phyloP scores from a whole-genome alignment of 169 alveolate genomes.

The Miamiensis avidus region DNA sequence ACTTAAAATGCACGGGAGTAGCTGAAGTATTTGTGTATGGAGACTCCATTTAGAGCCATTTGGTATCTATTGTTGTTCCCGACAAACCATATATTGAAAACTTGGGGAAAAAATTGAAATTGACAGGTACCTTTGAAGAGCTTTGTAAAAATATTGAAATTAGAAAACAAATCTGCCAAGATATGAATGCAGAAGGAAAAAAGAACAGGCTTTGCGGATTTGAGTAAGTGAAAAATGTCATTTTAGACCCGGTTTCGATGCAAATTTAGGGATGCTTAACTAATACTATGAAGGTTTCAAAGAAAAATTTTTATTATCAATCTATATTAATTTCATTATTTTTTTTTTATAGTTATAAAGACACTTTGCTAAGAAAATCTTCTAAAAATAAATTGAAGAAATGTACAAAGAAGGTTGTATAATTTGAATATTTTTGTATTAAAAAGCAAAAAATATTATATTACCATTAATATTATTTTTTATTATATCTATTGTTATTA shows the following conservation, averaged over 20 bases:
- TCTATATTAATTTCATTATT: no score
- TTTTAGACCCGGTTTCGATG: conserved; percentile 22
- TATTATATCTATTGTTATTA: no score
- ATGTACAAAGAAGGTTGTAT: no score
- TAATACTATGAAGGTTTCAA: conserved; percentile 37
- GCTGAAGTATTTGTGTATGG: conserved; percentile 67
- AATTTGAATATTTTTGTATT: no score
- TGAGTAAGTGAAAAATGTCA: conserved; percentile 49
- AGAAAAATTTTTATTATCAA: no score
- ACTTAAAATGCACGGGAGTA: conserved; percentile 60
- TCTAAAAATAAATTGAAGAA: no score
- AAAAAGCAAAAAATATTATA: no score
- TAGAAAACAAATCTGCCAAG: conserved; percentile 4
- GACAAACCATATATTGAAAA: conserved; percentile 37
- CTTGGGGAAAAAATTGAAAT: conserved; percentile 23
- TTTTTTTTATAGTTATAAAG: no score
- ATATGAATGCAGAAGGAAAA: conserved; percentile 17
- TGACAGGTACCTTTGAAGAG: conserved; percentile 38
- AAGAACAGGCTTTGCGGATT: conserved; percentile 32
- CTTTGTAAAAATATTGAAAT: conserved; percentile 45
- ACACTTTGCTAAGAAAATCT: no score
- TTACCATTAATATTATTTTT: no score
- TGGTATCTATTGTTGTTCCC: conserved; percentile 66
- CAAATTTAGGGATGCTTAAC: conserved; percentile 30
- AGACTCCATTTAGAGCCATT: conserved; percentile 57